phyloP scores from a whole-genome alignment of 495 filamentous ascomycete genomes.

The Bryoglossum gracile region DNA sequence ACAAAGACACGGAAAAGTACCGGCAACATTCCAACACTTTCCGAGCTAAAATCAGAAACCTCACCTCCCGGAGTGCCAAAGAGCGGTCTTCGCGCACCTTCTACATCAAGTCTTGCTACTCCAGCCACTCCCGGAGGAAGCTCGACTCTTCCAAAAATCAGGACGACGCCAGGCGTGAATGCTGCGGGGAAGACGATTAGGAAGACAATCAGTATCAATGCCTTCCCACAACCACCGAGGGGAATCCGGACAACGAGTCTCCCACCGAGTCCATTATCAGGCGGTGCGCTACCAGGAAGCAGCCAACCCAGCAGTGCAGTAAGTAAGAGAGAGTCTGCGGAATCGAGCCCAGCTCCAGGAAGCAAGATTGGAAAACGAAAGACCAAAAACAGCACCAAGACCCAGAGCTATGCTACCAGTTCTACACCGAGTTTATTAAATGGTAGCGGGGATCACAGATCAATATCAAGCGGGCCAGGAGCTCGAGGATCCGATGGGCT shows the following conservation, averaged over 20 bases:
- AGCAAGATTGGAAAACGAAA: conserved; percentile 37
- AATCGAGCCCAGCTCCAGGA: conserved; percentile 14
- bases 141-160: conserved; percentile 41
- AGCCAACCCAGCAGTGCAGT: conserved; percentile 25
- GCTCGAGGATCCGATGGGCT: conserved; percentile 61
- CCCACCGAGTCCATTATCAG: conserved; percentile 53
- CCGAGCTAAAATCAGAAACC: conserved; percentile 35
- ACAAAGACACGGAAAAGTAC: conserved; percentile 63
- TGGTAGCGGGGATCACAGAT: conserved; percentile 67
- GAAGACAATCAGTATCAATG: conserved; percentile 82
- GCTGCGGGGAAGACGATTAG: conserved; percentile 58
- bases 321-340: conserved; percentile 18
- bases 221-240: conserved; percentile 85
- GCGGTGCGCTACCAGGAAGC: conserved; percentile 23
- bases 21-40: conserved; percentile 39
- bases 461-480: conserved; percentile 49
- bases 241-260: conserved; percentile 46
- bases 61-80: conserved; percentile 42
- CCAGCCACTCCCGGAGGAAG: conserved; percentile 33
- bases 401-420: conserved; percentile 42
- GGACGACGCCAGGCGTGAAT: conserved; percentile 41
- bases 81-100: conserved; percentile 55
- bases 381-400: conserved; percentile 29
- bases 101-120: conserved; percentile 38
- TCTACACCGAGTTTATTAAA: conserved; percentile 69